Base-by-base conservation (phyloP, 2,329 filamentous ascomycete species). In the Aspergillus sp. region DNA sequence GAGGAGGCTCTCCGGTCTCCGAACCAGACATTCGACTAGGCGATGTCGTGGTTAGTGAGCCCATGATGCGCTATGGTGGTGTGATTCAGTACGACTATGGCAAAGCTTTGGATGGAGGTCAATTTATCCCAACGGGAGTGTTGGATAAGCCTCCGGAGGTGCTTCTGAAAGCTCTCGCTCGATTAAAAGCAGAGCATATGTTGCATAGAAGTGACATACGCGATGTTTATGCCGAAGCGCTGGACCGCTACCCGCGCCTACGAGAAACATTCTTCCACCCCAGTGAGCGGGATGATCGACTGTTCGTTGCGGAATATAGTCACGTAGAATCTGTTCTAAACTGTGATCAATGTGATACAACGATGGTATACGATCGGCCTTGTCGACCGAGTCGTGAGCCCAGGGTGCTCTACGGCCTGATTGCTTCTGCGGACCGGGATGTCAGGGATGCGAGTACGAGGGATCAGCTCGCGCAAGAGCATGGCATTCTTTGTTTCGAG, bases 31-130 rank as follows among this genome's bases (percentile, higher is more conserved):
- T 73, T 7, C 64, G 69, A 11, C 66, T 73, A 6, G 70, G 71
- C n/a, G 70, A 74, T 65, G 61, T 73, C 6, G 70, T 71, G 24
- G 62, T 73, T 18, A 68, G 67, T 36, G 55, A 55, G 31, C 69
- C 69, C 16, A 6, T 49, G 1, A 57, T 54, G 3, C 56, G 42
- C 6, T 57, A 50, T 32, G 62, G 67, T 2, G 69, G 68, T 16
- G 68, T 73, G 10, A 26, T 72, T 42, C 64, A 69, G 59, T 71
- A 68, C 56, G 64, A 72, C 60, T 56, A 64, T 60, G 68, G 66
- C 0, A 68, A 68, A 51, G 31, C 57, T 31, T 12, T 50, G 10
- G 24, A 29, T 39, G 55, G 20, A 24, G 56, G 60, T 16, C 24
- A 58, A 45, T 61, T 68, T 31, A 5, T 57, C 26, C 61, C 52